Evolutionary conservation across 1,284 basidiomycete species (phyloP), one percentile per base, ranked within the genome.

Genomic region (Cystobasidium pallidum): DNA sequence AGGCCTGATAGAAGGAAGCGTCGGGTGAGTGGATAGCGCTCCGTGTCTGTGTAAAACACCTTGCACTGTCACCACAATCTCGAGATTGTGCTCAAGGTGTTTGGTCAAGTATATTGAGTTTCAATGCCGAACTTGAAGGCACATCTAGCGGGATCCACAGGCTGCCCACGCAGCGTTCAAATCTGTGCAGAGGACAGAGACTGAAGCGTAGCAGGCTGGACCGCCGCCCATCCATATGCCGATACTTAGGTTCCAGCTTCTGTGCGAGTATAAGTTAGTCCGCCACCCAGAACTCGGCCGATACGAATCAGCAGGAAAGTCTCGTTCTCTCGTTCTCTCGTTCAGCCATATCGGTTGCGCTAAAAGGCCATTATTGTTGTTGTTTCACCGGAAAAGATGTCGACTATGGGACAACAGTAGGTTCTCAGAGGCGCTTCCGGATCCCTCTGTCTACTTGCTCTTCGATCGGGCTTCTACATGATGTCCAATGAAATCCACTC

Each of bases 191-290:
- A 32, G 54, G 30, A 32, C 54, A 34, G 54, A 57, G 54, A 57
- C 54, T 57, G 54, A 32, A 57, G 54, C 54, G 54, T 57, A 34
- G 34, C 54, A 57, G 54, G 54, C 54, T 57, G n/a, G 54, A 57
- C 54, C 54, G 51, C 54, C 54, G 54, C 54, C 54, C 54, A 57
- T 57, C 54, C 34, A 57, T 57, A 57, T 57, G 54, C 54, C 54
- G 54, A 57, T 57, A 32, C 54, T 57, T 57, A 34, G 54, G 30
- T 57, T 57, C 54, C 54, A 57, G 54, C 54, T 57, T 57, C 28
- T 57, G 54, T 57, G 54, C 54, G 54, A 57, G 28, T 57, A 57
- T 57, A 57, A n/a, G 34, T 57, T 36, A 54, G n/a, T n/a, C n/a
- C n/a, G n/a, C n/a, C n/a, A n/a, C n/a, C n/a, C n/a, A n/a, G n/a